Evolutionary conservation across 208 protist species (phyloP).

Genomic region (Leishmania lainsoni): DNA sequence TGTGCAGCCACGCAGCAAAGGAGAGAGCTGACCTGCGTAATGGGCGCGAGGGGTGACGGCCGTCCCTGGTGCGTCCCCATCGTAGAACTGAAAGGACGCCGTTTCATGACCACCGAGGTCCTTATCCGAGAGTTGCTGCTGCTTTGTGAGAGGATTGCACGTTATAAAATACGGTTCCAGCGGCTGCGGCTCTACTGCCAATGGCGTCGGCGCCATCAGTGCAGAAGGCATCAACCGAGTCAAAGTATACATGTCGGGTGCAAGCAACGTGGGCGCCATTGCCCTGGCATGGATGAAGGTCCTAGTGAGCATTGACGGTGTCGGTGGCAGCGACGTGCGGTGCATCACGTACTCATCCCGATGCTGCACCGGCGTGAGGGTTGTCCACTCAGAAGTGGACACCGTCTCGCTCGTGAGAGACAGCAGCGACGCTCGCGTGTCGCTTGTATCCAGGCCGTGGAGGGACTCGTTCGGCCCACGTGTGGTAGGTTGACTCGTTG

Average conservation of each 20-base stretch:
- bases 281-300: background rate
- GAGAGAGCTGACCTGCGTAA: background rate
- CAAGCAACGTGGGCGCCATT: background rate
- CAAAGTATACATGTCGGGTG: background rate
- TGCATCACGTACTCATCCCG: background rate
- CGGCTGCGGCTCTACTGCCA: background rate
- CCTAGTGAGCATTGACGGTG: background rate
- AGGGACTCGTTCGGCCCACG: background rate
- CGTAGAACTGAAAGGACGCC: background rate
- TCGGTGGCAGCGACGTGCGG: background rate
- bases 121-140: background rate
- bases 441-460: background rate
- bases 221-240: background rate
- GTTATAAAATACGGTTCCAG: background rate
- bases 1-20: background rate
- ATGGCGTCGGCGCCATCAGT: background rate
- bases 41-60: background rate
- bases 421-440: background rate
- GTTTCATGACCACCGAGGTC: background rate
- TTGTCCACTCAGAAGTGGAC: background rate
- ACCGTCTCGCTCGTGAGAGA: constrained; percentile 8
- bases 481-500: background rate
- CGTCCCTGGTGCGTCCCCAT: background rate
- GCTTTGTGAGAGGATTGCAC: background rate
- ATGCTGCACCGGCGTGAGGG: background rate